phyloP scores from a whole-genome alignment of 208 protist species.

The Lotmaria passim region DNA sequence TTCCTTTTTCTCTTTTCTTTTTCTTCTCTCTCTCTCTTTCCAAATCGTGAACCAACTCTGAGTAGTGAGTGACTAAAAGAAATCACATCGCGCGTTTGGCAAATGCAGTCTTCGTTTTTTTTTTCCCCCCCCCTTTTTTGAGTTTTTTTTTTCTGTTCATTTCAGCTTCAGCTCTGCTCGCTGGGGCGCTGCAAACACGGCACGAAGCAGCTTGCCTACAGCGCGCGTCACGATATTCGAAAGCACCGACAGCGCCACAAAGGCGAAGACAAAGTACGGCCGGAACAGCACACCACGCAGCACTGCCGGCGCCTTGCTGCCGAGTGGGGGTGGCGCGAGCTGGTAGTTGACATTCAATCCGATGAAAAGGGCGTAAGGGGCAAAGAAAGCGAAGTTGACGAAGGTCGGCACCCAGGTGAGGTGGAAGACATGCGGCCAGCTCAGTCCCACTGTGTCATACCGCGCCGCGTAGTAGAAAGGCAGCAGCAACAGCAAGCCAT shows the following conservation, averaged over 20 bases:
- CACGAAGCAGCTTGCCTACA: conserved; percentile 1
- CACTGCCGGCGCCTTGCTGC: conserved; percentile 18
- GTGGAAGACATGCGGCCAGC: conserved; percentile 51
- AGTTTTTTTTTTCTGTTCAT: background rate
- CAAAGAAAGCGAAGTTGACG: conserved; percentile 64
- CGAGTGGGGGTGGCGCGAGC: conserved; percentile 62
- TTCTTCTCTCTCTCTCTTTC: too few relatives aligned
- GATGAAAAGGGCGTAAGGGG: conserved; percentile 45
- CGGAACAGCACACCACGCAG: conserved; percentile 46
- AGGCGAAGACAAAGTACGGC: conserved; percentile 35
- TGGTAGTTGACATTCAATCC: conserved; percentile 86
- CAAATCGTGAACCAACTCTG: too few relatives aligned
- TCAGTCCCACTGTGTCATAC: conserved; percentile 56
- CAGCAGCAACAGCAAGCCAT: conserved; percentile 61
- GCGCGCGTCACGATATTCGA: conserved; percentile 35
- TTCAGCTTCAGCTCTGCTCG: background rate
- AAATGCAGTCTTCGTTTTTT: too few relatives aligned
- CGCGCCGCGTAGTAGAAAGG: conserved; percentile 71
- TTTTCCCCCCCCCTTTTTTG: too few relatives aligned
- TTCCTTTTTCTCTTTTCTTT: too few relatives aligned
- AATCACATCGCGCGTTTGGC: too few relatives aligned
- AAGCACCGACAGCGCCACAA: conserved; percentile 42
- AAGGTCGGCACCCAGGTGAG: conserved; percentile 56
- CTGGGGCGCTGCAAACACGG: background rate
- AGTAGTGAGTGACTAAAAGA: too few relatives aligned